Evolutionary conservation across 2,329 filamentous ascomycete species (phyloP), one percentile per base, ranked within the genome.

Genomic region (Coccinonectria pachysandricola): DNA sequence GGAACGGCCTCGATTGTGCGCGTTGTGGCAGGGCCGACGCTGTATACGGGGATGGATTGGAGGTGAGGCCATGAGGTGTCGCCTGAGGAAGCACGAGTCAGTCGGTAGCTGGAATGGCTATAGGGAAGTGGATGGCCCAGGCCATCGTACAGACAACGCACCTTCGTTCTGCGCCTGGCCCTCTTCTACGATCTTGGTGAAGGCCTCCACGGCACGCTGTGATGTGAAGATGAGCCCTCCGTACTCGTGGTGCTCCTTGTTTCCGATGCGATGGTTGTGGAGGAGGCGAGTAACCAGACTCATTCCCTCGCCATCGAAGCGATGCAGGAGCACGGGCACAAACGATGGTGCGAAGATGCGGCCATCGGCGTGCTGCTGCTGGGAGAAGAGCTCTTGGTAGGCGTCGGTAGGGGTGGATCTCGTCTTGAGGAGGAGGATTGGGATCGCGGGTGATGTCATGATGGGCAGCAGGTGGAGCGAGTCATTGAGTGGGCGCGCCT

Each of bases 221-320:
- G 80, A 87, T 2, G 83, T 91, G 48, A 91, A 88, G 25, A 91
- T 76, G 31, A 88, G 57, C n/a, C 80, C 83, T 5, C 81, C 80
- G 45, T 83, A 88, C 9, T 56, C 42, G 20, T 52, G 50, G 3
- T 48, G 54, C 1, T 44, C 20, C 1, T 26, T 26, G n/a, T 33
- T 34, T 23, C 59, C 57, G 33, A 77, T 64, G 10, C 45, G 37
- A 13, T 49, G 54, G 2, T 46, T 38, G 7, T 42, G 46, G 7
- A 87, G 62, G 10, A 75, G 47, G 3, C 52, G 45, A 15, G 60
- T 59, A 12, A 86, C 54, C 21, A 56, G 54, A 15, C 55, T 49
- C 41, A 84, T 55, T 2, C 76, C 72, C 13, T 65, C 57, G 15
- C 74, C 64, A 31, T 72, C 61, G 45, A 85, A 77, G 15, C 59